A percentile compares a stretch with the other conserved stretches of the same genome.
phyloP scores from a whole-genome alignment of 192 early-diverging fungal species.

The Neocallimastix lanati region DNA sequence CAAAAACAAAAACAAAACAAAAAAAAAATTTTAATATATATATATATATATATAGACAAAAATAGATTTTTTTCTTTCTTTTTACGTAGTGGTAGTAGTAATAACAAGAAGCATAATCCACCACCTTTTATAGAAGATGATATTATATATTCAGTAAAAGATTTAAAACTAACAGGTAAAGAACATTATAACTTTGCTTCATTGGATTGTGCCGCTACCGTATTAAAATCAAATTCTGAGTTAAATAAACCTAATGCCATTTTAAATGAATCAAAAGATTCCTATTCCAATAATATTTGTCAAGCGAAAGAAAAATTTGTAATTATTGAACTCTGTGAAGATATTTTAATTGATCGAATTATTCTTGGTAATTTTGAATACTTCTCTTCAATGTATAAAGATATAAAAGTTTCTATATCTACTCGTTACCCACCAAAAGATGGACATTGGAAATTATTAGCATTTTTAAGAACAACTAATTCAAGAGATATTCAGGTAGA shows the following conservation, averaged over 20 bases:
- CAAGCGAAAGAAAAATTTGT: slow-evolving; percentile 45
- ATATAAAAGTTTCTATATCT: slow-evolving; percentile 60
- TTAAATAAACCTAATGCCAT: slow-evolving; percentile 68
- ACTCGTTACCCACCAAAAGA: slow-evolving; percentile 13
- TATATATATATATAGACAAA: too few relatives aligned
- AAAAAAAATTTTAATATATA: too few relatives aligned
- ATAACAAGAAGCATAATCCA: background rate
- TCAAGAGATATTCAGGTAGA: slow-evolving; percentile 50
- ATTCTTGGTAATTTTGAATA: slow-evolving; percentile 90
- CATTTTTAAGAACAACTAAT: slow-evolving; percentile 68
- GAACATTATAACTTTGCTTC: slow-evolving; percentile 94
- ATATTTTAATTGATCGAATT: slow-evolving; percentile 76
- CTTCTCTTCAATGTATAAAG: slow-evolving; percentile 84
- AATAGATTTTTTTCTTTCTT: too few relatives aligned
- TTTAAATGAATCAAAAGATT: slow-evolving; percentile 76
- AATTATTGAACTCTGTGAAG: slow-evolving; percentile 86
- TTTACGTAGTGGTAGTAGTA: too few relatives aligned
- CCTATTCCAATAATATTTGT: background rate
- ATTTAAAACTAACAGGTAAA: slow-evolving; percentile 16
- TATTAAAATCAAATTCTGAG: slow-evolving; percentile 65
- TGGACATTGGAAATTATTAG: slow-evolving; percentile 61
- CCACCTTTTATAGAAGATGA: background rate
- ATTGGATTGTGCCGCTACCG: slow-evolving; percentile 77
- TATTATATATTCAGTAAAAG: background rate
- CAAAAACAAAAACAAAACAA: too few relatives aligned